These are phyloP conservation scores for Yamadazyma laniorum DNA, from an alignment of 805 yeast genomes.

Conservation along the genomic window DNA sequence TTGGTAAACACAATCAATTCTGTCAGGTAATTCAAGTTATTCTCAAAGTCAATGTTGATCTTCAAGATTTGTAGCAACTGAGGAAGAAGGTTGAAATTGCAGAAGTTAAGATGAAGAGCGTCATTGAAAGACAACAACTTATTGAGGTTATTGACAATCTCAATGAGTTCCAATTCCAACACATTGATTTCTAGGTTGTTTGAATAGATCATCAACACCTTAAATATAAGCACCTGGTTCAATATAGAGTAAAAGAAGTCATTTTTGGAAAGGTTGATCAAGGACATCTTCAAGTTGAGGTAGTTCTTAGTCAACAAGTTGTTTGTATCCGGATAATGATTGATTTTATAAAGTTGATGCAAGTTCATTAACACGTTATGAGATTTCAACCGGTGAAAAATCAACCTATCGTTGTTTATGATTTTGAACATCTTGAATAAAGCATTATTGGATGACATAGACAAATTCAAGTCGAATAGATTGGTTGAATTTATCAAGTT, in stretches of 20 bases:
- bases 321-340: constrained; percentile 14
- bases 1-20: constrained; percentile 51
- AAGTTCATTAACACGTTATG: constrained; percentile 14
- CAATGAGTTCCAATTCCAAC: constrained; percentile 19
- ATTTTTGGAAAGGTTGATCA: constrained; percentile 12
- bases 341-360: constrained; percentile 13
- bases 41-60: constrained; percentile 23
- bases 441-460: constrained; percentile 5
- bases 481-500: constrained; percentile 14
- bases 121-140: constrained; percentile 10
- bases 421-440: constrained; percentile 11
- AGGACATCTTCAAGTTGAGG: constrained; percentile 12
- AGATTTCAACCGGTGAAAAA: constrained; percentile 18
- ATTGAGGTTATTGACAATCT: constrained; percentile 18
- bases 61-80: constrained; percentile 31
- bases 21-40: constrained; percentile 12
- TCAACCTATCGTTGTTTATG: constrained; percentile 17
- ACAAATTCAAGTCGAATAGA: constrained; percentile 12
- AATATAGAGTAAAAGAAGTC: constrained; percentile 13
- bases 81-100: constrained; percentile 33
- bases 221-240: constrained; percentile 19
- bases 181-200: constrained; percentile 15
- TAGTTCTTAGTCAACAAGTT: constrained; percentile 10
- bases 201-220: constrained; percentile 21
- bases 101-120: constrained; percentile 21